phyloP scores from a whole-genome alignment of 1,139 yeast species.

The Candida labiduridarum region DNA sequence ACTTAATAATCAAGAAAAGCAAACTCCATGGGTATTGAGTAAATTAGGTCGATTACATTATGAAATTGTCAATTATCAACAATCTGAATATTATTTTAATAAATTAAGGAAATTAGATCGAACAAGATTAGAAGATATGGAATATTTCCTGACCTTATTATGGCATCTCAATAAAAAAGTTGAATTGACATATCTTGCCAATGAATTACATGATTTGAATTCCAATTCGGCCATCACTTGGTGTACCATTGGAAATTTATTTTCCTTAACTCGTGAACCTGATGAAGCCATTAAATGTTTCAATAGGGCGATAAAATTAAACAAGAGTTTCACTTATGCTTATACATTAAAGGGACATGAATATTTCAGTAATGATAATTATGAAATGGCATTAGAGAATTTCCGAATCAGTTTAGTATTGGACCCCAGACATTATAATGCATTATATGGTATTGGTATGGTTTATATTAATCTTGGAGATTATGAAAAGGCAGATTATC shows the following conservation, averaged over 20 bases:
- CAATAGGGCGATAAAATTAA: constrained; percentile 71
- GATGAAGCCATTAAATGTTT: constrained; percentile 91
- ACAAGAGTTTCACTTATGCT: constrained; percentile 81
- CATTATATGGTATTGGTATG: constrained; percentile 96
- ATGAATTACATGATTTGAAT: constrained; percentile 73
- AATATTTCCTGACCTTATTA: constrained; percentile 80
- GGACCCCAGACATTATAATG: constrained; percentile 88
- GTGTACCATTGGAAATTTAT: constrained; percentile 90
- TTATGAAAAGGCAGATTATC: constrained; percentile 79
- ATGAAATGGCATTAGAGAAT: constrained; percentile 84
- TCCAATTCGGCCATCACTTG: constrained; percentile 78
- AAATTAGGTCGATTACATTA: constrained; percentile 80
- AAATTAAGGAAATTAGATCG: constrained; percentile 70
- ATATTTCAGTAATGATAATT: constrained; percentile 82
- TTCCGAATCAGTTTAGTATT: constrained; percentile 77
- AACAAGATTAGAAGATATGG: constrained; percentile 88
- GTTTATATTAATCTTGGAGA: constrained; percentile 88
- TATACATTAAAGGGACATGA: constrained; percentile 96
- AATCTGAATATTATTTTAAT: constrained; percentile 66
- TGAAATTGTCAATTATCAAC: constrained; percentile 84
- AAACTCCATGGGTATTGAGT: constrained; percentile 86
- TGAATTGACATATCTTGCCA: constrained; percentile 80
- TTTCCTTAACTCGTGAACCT: constrained; percentile 80
- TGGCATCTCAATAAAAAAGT: constrained; percentile 91
- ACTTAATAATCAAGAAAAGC: constrained; percentile 63